These are phyloP conservation scores for Candida yuanshanica DNA, from an alignment of 805 yeast species.

Conservation along the genomic window DNA sequence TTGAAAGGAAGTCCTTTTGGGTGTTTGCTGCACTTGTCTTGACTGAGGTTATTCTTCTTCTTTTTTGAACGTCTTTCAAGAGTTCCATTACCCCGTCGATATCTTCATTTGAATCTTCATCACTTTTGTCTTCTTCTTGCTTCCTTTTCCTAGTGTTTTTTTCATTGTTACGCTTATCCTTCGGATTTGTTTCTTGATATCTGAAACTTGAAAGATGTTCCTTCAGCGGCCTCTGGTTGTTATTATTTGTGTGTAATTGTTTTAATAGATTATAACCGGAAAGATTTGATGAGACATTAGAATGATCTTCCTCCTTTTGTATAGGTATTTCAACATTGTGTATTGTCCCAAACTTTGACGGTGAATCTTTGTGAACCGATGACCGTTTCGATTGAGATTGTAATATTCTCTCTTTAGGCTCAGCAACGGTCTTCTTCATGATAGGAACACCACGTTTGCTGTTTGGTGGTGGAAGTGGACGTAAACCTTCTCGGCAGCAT, in stretches of 20 bases:
- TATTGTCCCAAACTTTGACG: not conserved
- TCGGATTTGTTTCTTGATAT: not conserved
- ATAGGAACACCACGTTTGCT: too few relatives aligned
- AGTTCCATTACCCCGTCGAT: not conserved
- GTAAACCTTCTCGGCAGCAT: conserved; percentile 43
- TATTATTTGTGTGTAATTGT: conserved; percentile 3
- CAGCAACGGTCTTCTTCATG: too few relatives aligned
- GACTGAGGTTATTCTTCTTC: not conserved
- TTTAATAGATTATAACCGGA: conserved; percentile 8
- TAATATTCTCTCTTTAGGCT: too few relatives aligned
- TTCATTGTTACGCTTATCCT: not conserved
- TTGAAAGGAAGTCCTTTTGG: too few relatives aligned
- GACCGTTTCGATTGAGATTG: too few relatives aligned
- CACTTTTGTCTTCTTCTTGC: not conserved
- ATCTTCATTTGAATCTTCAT: not conserved
- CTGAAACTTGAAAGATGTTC: not conserved
- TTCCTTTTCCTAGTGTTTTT: not conserved
- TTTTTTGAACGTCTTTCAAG: not conserved
- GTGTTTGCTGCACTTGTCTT: too few relatives aligned
- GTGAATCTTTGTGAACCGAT: too few relatives aligned
- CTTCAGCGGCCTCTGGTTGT: not conserved
- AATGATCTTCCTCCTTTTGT: not conserved
- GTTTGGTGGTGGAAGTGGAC: conserved; percentile 18
- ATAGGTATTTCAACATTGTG: not conserved
- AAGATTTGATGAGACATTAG: not conserved